Evolutionary conservation across 805 yeast species (phyloP), one percentile per base, ranked within the genome.

Genomic region (Metschnikowia cubensis): DNA sequence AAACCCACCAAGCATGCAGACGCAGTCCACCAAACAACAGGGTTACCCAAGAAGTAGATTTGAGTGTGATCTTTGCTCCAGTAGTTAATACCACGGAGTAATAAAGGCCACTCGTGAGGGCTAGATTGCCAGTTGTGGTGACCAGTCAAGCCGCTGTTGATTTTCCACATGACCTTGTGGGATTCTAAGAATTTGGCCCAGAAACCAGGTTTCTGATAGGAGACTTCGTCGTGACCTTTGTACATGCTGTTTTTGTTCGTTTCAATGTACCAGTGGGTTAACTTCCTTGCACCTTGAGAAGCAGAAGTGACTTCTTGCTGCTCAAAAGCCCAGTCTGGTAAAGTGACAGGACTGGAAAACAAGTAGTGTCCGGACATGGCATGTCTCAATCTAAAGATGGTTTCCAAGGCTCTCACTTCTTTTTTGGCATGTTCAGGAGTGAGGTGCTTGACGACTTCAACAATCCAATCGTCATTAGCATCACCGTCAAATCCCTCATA

Each of bases 281-380:
- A 75, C 15, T 78, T 73, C 50, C 79, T 70, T 48, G 75, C 73
- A 66, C 91, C 94, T 58, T 82, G 85, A 17, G 79, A 67, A 35
- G 95, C 89, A 71, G 91, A 79, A 3, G 91, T 82, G 48, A 87
- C 95, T 71, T 87, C 96, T 66, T 84, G 91, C 67, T 87, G 96
- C 54, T 82, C 86, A 57, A 83, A 85, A 1, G 87, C 95, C 91
- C 94, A 87, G 47, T 80, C 81, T 53, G 96, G 96, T 60, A 87
- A 76, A 63, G 85, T 85, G 13, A 78, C 81, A 50, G 80, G 84
- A 57, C 82, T 85, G n/a, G 94, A 84, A 66, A 86, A 87, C 59
- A 87, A 70, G 62, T 82, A 83, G 69, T 89, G 79, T 49, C 90
- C 90, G 22, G 87, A 76, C 86, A 85, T 82, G 33, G 90, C 91